A percentile compares a stretch with the other conserved stretches of the same genome.
phyloP scores from a whole-genome alignment of 139 green algal genomes.

The Coelastrella sp. region DNA sequence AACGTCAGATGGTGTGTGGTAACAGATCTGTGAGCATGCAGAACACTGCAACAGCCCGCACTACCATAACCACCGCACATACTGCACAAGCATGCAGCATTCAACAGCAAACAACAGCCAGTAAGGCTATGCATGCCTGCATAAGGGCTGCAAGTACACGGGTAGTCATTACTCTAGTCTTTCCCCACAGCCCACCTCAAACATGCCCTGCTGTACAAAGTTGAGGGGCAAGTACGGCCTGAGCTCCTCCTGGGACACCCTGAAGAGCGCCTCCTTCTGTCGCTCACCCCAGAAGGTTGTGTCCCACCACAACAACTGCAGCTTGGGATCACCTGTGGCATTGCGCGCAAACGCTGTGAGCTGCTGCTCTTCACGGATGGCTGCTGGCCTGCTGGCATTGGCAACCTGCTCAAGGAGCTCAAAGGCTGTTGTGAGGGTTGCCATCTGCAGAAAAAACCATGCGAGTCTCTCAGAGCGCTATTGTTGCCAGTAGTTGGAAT shows the following conservation, averaged over 20 bases:
- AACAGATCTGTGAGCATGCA: too few relatives aligned
- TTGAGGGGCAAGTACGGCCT: conserved; percentile 93
- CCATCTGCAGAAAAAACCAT: conserved; percentile 10
- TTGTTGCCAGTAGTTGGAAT: too few relatives aligned
- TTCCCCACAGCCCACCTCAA: conserved; percentile 58
- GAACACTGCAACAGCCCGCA: too few relatives aligned
- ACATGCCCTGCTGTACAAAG: conserved; percentile 91
- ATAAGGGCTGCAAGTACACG: too few relatives aligned
- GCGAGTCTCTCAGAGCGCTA: too few relatives aligned
- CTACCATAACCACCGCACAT: too few relatives aligned
- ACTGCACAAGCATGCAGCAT: too few relatives aligned
- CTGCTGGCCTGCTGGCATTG: not conserved
- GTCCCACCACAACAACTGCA: conserved; percentile 65
- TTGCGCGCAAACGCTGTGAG: conserved; percentile 30
- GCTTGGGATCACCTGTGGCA: conserved; percentile 1
- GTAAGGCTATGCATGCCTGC: too few relatives aligned
- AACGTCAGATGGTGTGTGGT: too few relatives aligned
- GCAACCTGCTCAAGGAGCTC: not conserved
- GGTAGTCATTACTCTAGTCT: too few relatives aligned
- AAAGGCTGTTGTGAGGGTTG: not conserved
- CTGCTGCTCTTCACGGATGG: not conserved
- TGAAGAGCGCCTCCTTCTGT: conserved; percentile 82
- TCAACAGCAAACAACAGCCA: too few relatives aligned
- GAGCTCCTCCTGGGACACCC: conserved; percentile 93
- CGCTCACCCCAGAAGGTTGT: conserved; percentile 92